Percentiles rank a stretch among this genome's conserved stretches.
phyloP scores from a whole-genome alignment of 257 asterid species.

The Leonotis leonurus region DNA sequence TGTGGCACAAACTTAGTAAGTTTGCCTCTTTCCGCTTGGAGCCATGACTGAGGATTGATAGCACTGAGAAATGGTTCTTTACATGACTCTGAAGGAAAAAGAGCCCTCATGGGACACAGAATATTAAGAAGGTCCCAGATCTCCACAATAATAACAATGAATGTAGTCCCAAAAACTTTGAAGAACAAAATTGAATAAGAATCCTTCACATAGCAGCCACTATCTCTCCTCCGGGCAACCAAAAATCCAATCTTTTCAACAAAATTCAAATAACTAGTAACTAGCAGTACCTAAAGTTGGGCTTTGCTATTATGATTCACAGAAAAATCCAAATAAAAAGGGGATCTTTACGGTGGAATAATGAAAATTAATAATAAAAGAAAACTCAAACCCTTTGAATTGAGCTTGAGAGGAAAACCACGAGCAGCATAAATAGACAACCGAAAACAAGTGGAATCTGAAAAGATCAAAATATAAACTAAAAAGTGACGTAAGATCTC shows the following conservation, averaged over 20 bases:
- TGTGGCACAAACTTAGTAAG: conserved; percentile 55
- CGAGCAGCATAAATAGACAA: conserved; percentile 20
- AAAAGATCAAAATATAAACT: conserved; percentile 22
- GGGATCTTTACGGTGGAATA: conserved; percentile 10
- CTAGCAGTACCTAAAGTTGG: conserved; percentile 22
- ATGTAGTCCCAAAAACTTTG: conserved; percentile 19
- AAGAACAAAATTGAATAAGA: neutral
- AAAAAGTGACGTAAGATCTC: conserved; percentile 47
- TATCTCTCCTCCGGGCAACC: conserved; percentile 13
- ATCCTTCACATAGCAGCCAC: conserved; percentile 18
- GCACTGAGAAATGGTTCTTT: conserved; percentile 64
- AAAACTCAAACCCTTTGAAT: conserved; percentile 14
- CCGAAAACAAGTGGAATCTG: neutral
- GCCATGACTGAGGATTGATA: conserved; percentile 94
- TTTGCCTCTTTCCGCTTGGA: conserved; percentile 98
- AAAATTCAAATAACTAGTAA: conserved; percentile 9
- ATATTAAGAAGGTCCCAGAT: conserved; percentile 75
- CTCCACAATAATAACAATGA: conserved; percentile 67
- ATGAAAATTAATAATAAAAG: neutral
- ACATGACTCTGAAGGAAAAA: conserved; percentile 79
- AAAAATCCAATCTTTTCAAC: conserved; percentile 20
- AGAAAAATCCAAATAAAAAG: neutral
- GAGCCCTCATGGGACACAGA: conserved; percentile 90
- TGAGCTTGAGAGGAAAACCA: conserved; percentile 4
- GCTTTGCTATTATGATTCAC: neutral